Evolutionary conservation across 495 filamentous ascomycete species (phyloP), one percentile per base, ranked within the genome.

Genomic region (Aspergillus indologenus): DNA sequence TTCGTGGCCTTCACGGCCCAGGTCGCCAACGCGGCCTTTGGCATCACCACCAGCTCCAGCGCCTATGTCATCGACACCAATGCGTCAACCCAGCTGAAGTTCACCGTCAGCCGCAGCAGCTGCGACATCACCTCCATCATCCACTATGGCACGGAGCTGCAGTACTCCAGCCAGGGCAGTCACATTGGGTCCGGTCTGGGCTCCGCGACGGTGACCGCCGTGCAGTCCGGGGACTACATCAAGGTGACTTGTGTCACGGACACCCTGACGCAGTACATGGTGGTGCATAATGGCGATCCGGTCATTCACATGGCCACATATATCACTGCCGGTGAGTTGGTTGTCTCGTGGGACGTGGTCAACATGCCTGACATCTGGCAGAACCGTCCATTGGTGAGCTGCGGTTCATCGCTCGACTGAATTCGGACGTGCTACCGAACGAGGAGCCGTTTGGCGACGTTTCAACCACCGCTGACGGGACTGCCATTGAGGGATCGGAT

Each of bases 71-170:
- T 86, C 49, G 79, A 85, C 57, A 79, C 83, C 45, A 81, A 77
- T 15, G 82, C 82, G 0, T 56, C 73, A 9, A 84, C 85, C 54
- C 45, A 80, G 0, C 65, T 87, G 21, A 70, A 81, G 26, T 83
- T 87, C 60, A 82, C 83, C 1, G 83, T 87, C 43, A 79, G 71
- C 58, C 74, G 78, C 40, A 67, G 70, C 8, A 86, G 67, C 65
- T 86, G 85, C 56, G 85, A 88, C 66, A 85, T 87, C 61, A 83
- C 78, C 15, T 86, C 84, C 1, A 81, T 88, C 66, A 76, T 76
- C 20, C 87, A 75, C 63, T 81, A 81, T 47, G 79, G 79, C 46
- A 75, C 75, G 19, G 81, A 88, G 62, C 73, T 83, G 34, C 85
- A 87, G 63, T 82, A 83, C 59, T 60, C 66, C 20, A 69, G 71